Percentiles rank a stretch among this genome's conserved stretches.
Evolutionary conservation across 805 yeast species (phyloP).

Genomic region (Sporopachydermia quercuum): DNA sequence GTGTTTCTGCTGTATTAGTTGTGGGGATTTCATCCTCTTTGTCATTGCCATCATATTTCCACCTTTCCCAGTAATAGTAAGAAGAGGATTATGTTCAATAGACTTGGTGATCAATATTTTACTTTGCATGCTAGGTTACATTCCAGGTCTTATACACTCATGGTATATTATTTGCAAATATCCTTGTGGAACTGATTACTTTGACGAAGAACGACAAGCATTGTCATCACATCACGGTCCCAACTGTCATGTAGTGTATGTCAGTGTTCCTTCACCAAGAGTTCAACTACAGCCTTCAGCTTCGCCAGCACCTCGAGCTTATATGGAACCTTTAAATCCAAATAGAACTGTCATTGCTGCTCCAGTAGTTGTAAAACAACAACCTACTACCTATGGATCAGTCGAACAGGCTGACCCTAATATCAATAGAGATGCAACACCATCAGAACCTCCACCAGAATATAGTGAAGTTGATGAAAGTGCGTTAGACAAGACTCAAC

Average conservation of each 20-base stretch:
- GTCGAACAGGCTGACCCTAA: not conserved
- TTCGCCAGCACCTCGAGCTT: no score
- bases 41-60: constrained; percentile 52
- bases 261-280: not conserved
- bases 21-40: constrained; percentile 38
- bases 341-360: not conserved
- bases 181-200: constrained; percentile 12
- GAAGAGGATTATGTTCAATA: constrained; percentile 44
- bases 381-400: not conserved
- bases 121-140: constrained; percentile 43
- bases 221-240: not conserved
- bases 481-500: not conserved
- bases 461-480: not conserved
- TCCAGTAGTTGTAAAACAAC: not conserved
- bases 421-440: not conserved
- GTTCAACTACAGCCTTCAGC: no score
- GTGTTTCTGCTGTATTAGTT: constrained; percentile 4
- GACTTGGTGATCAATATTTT: constrained; percentile 39
- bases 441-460: not conserved
- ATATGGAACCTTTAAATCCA: not conserved
- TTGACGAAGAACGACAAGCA: constrained; percentile 2
- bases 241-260: constrained; percentile 1
- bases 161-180: constrained; percentile 34
- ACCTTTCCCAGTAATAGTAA: constrained; percentile 55
- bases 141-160: constrained; percentile 59